Conservation (phyloP, 2,329 filamentous ascomycete genomes). For the Colletotrichum tofieldiae region DNA sequence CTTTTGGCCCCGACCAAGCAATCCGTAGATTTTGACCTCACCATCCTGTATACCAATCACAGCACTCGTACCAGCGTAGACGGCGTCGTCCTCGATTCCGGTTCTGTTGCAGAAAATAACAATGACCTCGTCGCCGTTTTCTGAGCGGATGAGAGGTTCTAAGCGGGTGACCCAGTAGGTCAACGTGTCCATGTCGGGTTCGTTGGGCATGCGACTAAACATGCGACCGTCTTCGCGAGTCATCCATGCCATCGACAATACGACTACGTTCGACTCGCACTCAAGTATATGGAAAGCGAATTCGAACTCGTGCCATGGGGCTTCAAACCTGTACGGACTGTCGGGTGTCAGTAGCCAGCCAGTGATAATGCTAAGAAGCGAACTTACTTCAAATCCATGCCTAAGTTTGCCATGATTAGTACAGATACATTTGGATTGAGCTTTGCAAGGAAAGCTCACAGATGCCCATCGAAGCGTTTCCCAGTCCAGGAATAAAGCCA, state of each 20-base stretch:
- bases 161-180: constrained; percentile 83
- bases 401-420: no score
- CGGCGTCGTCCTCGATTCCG: constrained; percentile 75
- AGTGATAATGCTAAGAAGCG: no score
- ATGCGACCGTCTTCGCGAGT: constrained; percentile 67
- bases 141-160: constrained; percentile 72
- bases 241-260: constrained; percentile 85
- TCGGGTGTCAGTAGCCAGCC: background rate
- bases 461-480: constrained; percentile 67
- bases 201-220: constrained; percentile 65
- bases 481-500: constrained; percentile 59
- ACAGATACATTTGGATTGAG: no score
- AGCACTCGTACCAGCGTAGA: constrained; percentile 82
- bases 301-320: constrained; percentile 58
- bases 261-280: constrained; percentile 72
- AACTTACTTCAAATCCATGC: constrained; percentile 74
- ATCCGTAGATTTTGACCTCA: constrained; percentile 77
- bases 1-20: constrained; percentile 80
- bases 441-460: no score
- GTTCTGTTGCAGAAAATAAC: constrained; percentile 81
- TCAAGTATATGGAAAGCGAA: constrained; percentile 71
- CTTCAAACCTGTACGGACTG: constrained; percentile 57
- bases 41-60: constrained; percentile 78
- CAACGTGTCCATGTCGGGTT: constrained; percentile 81
- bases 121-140: constrained; percentile 68